phyloP scores from a whole-genome alignment of 108 stramenopile genomes.

The Aureococcus anophagefferens region DNA sequence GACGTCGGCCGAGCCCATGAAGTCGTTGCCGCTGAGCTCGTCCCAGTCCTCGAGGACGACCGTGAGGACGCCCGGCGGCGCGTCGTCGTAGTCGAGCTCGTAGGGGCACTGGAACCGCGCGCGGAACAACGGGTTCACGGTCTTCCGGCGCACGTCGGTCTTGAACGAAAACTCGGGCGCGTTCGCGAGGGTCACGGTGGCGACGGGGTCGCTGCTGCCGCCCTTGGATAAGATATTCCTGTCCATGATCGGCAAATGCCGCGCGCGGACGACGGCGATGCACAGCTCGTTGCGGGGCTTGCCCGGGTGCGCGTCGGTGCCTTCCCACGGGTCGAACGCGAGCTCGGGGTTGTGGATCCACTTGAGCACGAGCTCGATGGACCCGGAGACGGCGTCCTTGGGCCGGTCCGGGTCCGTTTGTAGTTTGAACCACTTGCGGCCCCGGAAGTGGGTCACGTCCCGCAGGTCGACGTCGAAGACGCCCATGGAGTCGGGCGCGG shows the following conservation, averaged over 20 bases:
- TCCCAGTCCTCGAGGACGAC: conserved; percentile 8
- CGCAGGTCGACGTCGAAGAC: not conserved
- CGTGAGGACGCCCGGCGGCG: not conserved
- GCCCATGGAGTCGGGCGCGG: conserved; percentile 12
- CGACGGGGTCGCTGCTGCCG: not conserved
- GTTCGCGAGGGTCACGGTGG: not conserved
- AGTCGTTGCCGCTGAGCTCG: conserved; percentile 1
- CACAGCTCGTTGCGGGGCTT: conserved; percentile 8
- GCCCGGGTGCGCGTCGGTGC: not conserved
- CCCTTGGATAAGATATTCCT: conserved; percentile 15
- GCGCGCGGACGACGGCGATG: conserved; percentile 4
- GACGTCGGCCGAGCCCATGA: conserved; percentile 5
- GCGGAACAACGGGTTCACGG: not conserved
- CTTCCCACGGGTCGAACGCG: not conserved
- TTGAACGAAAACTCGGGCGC: not conserved
- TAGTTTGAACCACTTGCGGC: not conserved
- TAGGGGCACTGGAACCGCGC: not conserved
- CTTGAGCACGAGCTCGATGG: not conserved
- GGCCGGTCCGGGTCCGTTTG: not conserved
- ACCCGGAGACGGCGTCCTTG: not conserved
- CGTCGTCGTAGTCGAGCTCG: not conserved
- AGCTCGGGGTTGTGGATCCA: conserved; percentile 11
- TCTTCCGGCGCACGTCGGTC: not conserved
- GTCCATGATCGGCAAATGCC: conserved; percentile 9
- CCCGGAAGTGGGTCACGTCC: not conserved